phyloP scores from a whole-genome alignment of 768 basidiomycete genomes.

The Leccinum incarnatum region DNA sequence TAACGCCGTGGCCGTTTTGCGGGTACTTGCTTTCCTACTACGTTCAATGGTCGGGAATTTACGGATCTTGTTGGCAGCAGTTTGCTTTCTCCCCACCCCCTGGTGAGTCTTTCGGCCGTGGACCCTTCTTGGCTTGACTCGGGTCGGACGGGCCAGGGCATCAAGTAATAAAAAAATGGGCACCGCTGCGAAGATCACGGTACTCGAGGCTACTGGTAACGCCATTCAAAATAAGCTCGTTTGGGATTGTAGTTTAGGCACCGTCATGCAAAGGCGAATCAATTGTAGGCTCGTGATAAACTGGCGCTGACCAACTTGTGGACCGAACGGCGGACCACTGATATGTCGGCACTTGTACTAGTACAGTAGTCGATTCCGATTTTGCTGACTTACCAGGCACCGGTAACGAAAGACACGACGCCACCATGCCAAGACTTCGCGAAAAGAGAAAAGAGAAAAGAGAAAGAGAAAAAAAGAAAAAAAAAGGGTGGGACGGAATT shows the following conservation, averaged over 20 bases:
- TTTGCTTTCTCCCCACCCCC: not conserved
- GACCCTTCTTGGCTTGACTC: no score
- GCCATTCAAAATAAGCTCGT: not conserved
- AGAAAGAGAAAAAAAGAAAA: not conserved
- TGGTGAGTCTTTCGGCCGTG: no score
- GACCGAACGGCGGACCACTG: not conserved
- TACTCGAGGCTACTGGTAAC: not conserved
- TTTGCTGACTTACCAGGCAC: no score
- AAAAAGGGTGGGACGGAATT: not conserved
- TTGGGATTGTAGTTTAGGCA: conserved; percentile 8
- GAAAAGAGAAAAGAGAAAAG: not conserved
- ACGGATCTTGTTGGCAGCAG: not conserved
- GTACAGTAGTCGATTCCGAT: not conserved
- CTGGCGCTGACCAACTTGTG: not conserved
- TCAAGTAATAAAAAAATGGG: no score
- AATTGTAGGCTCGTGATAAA: not conserved
- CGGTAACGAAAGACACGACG: not conserved
- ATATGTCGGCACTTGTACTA: not conserved
- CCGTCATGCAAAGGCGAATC: not conserved
- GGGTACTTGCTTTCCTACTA: not conserved
- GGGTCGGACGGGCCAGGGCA: no score
- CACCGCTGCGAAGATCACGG: no score
- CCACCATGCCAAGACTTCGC: not conserved
- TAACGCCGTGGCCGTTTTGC: not conserved
- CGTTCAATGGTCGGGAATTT: not conserved